Percentiles rank a stretch among this genome's conserved stretches.
phyloP scores from a whole-genome alignment of 148 eudicot species.

The Salicornia ramosissima region DNA sequence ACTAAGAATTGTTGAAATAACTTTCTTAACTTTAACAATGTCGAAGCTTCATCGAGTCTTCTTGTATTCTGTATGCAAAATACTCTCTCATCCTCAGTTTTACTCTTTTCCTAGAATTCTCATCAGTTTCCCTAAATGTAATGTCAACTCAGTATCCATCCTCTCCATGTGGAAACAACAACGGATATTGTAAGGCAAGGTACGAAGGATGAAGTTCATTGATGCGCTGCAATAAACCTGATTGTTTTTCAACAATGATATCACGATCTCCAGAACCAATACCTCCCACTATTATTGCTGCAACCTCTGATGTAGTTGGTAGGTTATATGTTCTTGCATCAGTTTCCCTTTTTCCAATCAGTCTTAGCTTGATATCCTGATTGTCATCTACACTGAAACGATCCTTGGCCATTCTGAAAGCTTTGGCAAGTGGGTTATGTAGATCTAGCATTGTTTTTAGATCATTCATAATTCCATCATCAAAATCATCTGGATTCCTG shows the following conservation, averaged over 20 bases:
- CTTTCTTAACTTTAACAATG: neutral
- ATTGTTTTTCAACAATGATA: neutral
- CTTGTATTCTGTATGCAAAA: constrained; percentile 4
- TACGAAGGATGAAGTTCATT: neutral
- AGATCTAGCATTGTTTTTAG: too few relatives aligned
- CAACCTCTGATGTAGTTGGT: too few relatives aligned
- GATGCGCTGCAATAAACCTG: neutral
- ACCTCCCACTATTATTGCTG: neutral
- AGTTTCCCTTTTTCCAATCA: too few relatives aligned
- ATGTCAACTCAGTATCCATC: neutral
- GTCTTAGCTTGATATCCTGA: too few relatives aligned
- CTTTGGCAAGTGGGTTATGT: too few relatives aligned
- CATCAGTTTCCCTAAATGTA: neutral
- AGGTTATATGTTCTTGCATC: too few relatives aligned
- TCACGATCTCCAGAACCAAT: neutral
- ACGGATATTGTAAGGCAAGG: neutral
- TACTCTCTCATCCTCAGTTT: neutral
- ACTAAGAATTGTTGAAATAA: constrained; percentile 9
- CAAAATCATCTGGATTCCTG: too few relatives aligned
- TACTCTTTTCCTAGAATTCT: neutral
- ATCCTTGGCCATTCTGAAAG: too few relatives aligned
- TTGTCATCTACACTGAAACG: too few relatives aligned
- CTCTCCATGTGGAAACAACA: constrained; percentile 3
- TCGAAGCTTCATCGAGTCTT: neutral
- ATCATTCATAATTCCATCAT: too few relatives aligned